A percentile compares a stretch with the other conserved stretches of the same genome.
Conservation (phyloP, 257 asterid species). For the Capsicum pubescens region DNA sequence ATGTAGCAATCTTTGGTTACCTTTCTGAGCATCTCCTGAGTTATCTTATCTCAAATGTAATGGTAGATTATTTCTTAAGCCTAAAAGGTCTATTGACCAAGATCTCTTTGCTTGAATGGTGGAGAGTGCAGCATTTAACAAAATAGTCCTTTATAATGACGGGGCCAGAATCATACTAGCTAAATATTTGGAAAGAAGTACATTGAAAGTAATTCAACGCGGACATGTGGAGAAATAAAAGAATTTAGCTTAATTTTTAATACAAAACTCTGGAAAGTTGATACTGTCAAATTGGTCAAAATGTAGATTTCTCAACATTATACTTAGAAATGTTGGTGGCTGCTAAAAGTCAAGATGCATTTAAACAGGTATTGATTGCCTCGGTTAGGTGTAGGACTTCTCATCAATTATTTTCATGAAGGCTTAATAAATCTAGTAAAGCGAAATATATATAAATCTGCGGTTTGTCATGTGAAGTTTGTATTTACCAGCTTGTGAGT, state of each 20-base stretch:
- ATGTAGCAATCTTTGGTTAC: no score
- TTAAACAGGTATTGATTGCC: not conserved
- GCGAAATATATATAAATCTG: not conserved
- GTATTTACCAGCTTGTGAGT: not conserved
- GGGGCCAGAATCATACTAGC: not conserved
- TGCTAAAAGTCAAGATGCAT: not conserved
- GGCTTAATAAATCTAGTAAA: not conserved
- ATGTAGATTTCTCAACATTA: not conserved
- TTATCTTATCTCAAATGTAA: not conserved
- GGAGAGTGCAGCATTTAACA: not conserved
- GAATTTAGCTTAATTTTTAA: no score
- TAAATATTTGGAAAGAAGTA: not conserved
- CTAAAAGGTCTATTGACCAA: not conserved
- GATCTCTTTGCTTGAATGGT: conserved; percentile 3
- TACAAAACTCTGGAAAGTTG: no score
- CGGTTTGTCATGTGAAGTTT: not conserved
- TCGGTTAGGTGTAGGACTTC: conserved; percentile 21
- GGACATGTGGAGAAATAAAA: no score
- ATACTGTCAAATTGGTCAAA: not conserved
- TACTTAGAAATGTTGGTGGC: conserved; percentile 15
- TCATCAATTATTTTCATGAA: not conserved
- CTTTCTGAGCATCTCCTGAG: no score
- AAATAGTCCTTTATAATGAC: not conserved
- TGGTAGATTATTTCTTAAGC: conserved; percentile 4
- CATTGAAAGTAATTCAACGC: not conserved